Base-by-base conservation (phyloP, 305 asterid species). In the Rubia occidens region DNA sequence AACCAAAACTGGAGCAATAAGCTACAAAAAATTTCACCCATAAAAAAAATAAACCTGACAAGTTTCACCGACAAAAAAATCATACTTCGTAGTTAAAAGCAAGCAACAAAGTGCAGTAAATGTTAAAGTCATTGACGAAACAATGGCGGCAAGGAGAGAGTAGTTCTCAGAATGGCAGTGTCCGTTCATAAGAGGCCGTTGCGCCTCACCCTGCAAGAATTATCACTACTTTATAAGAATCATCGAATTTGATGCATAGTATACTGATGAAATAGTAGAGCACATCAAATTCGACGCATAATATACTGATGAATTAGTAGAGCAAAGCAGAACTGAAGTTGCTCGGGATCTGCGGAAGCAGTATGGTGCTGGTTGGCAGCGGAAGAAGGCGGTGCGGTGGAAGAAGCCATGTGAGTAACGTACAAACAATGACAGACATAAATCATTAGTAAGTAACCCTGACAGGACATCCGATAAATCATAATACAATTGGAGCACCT, bases 41-140 rank as follows among this genome's bases (percentile, higher is more conserved):
- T n/a, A n/a, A n/a, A n/a, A n/a, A 90, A 93, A 71, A 93, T 79
- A 75, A 93, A 93, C 82, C 98, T 92, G 90, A 68, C 60, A 80
- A 39, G 18, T 49, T 14, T 49, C 18, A n/a, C n/a, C 20, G 15
- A 3, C 18, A 49, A 49, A 49, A 49, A n/a, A 49, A 17, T 47
- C 54, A 47, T n/a, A 47, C 11, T 47, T 15, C 15, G 29, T 7
- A 18, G 32, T 11, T 15, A 17, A 6, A 55, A 55, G n/a, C n/a
- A n/a, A n/a, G n/a, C n/a, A 20, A 5, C 11, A 10, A 14, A 11
- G 5, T 2, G 15, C 63, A 32, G 21, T 17, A 70, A 47, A 60
- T 40, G 66, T 35, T 8, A 40, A 56, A 15, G n/a, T n/a, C 68
- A 84, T 91, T 85, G 73, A 90, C 95, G 95, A 91, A 66, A 85